phyloP scores from a whole-genome alignment of 495 filamentous ascomycete genomes.

The Xylaria cubensis region DNA sequence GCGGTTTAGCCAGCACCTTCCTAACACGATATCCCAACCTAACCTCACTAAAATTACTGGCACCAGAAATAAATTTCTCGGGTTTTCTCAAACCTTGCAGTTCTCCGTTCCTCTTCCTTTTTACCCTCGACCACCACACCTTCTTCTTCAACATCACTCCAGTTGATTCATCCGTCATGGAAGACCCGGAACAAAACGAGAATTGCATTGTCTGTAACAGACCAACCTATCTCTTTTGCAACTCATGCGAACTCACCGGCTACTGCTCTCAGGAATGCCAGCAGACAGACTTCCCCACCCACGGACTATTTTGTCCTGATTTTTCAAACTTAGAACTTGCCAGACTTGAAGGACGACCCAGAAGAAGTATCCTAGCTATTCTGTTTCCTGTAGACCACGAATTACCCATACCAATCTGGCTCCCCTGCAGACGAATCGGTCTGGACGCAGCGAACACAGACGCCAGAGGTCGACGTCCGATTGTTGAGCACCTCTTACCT shows the following conservation, averaged over 20 bases:
- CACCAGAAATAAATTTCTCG: too few relatives aligned
- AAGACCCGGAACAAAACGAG: not conserved
- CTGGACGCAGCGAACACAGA: not conserved
- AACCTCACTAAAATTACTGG: not conserved
- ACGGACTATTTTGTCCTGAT: not conserved
- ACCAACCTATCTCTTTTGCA: constrained; percentile 19
- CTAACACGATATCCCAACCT: not conserved
- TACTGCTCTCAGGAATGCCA: constrained; percentile 19
- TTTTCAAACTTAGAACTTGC: not conserved
- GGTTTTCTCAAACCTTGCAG: too few relatives aligned
- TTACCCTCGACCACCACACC: not conserved
- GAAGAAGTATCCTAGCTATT: not conserved
- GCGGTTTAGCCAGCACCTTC: not conserved
- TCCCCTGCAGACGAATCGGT: not conserved
- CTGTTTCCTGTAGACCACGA: not conserved
- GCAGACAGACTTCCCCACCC: not conserved
- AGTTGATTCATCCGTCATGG: constrained; percentile 14
- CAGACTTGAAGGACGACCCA: not conserved
- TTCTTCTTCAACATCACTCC: not conserved
- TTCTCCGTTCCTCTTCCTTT: not conserved
- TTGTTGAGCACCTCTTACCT: not conserved
- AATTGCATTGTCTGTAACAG: constrained; percentile 28
- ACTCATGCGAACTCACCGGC: not conserved
- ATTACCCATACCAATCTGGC: not conserved
- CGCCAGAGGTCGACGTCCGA: not conserved